Conservation (phyloP, 2,329 filamentous ascomycete genomes). For the Nemania sp. region DNA sequence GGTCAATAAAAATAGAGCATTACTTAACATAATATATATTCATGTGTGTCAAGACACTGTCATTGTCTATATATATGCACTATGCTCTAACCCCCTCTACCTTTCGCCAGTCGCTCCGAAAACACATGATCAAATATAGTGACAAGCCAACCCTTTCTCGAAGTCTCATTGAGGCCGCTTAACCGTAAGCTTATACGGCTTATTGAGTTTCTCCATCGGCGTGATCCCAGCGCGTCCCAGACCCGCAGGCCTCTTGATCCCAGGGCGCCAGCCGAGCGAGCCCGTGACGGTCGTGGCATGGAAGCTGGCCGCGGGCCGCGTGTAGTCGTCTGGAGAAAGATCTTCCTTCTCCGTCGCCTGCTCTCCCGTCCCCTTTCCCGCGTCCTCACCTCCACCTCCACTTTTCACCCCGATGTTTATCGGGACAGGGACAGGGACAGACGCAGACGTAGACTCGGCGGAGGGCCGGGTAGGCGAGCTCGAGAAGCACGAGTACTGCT, state of each 20-base stretch:
- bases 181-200: constrained; percentile 69
- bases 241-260: constrained; percentile 59
- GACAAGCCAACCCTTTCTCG: background rate
- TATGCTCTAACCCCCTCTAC: background rate
- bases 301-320: constrained; percentile 59
- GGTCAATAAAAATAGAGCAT: constrained; percentile 13
- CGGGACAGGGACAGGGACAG: no score
- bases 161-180: constrained; percentile 52
- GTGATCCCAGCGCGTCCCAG: constrained; percentile 58
- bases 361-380: constrained; percentile 38
- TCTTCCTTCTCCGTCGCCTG: constrained; percentile 42
- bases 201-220: constrained; percentile 63
- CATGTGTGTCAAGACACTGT: constrained; percentile 12
- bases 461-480: constrained; percentile 61
- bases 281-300: constrained; percentile 64
- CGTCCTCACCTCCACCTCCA: constrained; percentile 7
- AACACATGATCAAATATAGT: background rate
- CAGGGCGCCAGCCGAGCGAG: constrained; percentile 50
- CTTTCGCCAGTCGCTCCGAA: background rate
- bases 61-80: background rate
- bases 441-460: constrained; percentile 2
- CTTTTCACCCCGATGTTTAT: background rate
- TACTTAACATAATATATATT: constrained; percentile 8
- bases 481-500: constrained; percentile 68
- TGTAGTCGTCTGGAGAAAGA: constrained; percentile 51